Percentiles rank a stretch among this genome's conserved stretches.
These are phyloP conservation scores for Termitomyces sp. DNA, from an alignment of 768 basidiomycete species.

Conservation along the genomic window DNA sequence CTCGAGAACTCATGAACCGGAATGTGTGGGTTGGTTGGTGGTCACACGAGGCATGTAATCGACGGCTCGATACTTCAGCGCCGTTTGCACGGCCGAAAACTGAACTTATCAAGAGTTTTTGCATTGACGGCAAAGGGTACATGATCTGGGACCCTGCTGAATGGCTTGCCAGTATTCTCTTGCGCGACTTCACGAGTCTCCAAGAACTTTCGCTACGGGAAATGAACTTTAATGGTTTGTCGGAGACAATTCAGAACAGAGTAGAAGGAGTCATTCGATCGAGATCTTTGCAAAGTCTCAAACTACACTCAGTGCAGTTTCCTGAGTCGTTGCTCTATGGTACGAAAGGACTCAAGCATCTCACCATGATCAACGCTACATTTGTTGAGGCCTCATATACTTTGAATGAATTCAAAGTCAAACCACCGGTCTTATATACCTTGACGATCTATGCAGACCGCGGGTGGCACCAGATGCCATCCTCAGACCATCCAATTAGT, in stretches of 20 bases:
- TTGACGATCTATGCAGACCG: neutral
- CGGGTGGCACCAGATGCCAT: neutral
- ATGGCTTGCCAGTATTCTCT: neutral
- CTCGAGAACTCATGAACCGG: neutral
- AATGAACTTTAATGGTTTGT: neutral
- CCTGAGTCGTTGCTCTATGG: neutral
- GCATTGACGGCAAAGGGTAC: neutral
- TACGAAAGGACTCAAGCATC: neutral
- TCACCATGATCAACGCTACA: neutral
- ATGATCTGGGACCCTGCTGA: neutral
- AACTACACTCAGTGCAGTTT: neutral
- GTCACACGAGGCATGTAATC: neutral
- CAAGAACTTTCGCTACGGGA: neutral
- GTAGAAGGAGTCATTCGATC: neutral
- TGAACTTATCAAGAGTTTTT: neutral
- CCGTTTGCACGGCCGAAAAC: neutral
- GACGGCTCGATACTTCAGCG: neutral
- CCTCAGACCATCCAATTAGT: neutral
- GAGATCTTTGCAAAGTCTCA: neutral
- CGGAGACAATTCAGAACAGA: neutral
- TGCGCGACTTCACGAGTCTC: neutral
- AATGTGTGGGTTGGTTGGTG: neutral
- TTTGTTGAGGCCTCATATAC: neutral
- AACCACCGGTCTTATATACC: neutral
- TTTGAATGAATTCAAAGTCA: neutral